A percentile compares a stretch with the other conserved stretches of the same genome.
These are phyloP conservation scores for Colletotrichum sp. DNA, from an alignment of 2,329 filamentous ascomycete genomes.

Conservation along the genomic window DNA sequence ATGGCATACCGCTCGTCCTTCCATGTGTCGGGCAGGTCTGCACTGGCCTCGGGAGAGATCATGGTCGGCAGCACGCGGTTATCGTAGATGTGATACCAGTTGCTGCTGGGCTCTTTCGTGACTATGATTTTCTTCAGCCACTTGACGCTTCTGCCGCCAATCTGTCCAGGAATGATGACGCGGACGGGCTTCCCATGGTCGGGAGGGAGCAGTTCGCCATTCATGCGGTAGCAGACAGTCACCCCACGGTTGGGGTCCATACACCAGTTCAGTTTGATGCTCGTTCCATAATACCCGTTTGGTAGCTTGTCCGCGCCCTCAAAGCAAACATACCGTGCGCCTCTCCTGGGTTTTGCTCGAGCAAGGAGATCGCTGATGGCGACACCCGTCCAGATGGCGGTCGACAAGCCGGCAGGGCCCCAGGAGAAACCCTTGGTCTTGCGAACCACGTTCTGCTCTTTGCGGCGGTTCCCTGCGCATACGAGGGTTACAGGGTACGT, in stretches of 20 bases:
- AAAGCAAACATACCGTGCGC: conserved; percentile 86
- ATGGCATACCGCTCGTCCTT: conserved; percentile 90
- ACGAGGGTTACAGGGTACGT: conserved; percentile 90
- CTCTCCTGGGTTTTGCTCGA: conserved; percentile 69
- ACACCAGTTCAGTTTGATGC: conserved; percentile 86
- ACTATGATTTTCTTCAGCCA: conserved; percentile 86
- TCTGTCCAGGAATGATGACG: conserved; percentile 87
- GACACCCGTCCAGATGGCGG: conserved; percentile 86
- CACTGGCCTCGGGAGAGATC: conserved; percentile 81
- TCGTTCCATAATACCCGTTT: conserved; percentile 89
- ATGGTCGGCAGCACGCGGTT: conserved; percentile 89
- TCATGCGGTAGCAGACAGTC: conserved; percentile 90
- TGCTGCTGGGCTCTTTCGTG: conserved; percentile 80
- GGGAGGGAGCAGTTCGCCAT: conserved; percentile 78
- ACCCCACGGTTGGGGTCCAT: conserved; percentile 84
- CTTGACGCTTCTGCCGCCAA: conserved; percentile 91
- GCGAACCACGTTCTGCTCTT: conserved; percentile 89
- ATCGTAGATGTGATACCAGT: conserved; percentile 96
- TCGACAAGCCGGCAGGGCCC: conserved; percentile 87
- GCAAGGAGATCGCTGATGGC: conserved; percentile 74
- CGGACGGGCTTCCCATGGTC: conserved; percentile 88
- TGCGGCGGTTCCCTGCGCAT: conserved; percentile 89
- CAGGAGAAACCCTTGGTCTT: conserved; percentile 96
- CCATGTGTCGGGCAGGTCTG: conserved; percentile 79
- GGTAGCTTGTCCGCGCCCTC: conserved; percentile 88